Evolutionary conservation across 495 filamentous ascomycete species (phyloP), one percentile per base, ranked within the genome.

Genomic region (Xylaria venustula): DNA sequence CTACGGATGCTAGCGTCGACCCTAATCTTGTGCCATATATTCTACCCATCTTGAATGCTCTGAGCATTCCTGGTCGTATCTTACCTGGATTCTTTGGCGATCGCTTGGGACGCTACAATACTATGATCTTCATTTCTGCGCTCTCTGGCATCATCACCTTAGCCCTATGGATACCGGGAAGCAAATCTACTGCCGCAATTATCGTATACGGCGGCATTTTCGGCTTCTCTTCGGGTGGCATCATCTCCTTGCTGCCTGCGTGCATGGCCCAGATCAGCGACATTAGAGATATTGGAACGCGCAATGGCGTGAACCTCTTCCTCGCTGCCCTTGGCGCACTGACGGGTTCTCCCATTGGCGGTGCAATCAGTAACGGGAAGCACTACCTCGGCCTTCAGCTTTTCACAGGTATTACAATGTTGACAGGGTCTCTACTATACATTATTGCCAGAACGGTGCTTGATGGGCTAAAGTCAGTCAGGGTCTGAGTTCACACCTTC

Each of bases 161-260:
- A 2, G 85, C 82, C 14, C 74, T 91, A 0, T 90, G 87, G 85
- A 76, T 90, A 5, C 87, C 85, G 5, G 61, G 60, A 17, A 75
- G 73, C 1, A 75, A 73, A 1, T 73, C 73, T 25, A 86, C 85
- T 53, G 83, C 79, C 2, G 78, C 87, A 0, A 81, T 83, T 53
- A 85, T 92, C 56, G 68, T 85, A 19, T 90, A 87, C 70, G 78
- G 81, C 5, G 79, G 78, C 0, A 66, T 90, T 0, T 91, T 86
- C 67, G 89, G 89, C 7, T 89, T 91, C 67, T 77, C 80, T 20
- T 87, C 85, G 2, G 88, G 89, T 7, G 84, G 87, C 2, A 88
- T 85, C 65, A 82, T 91, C 46, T 84, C 82, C 0, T 71, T 91
- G 3, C 77, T 77, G 0, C 83, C 85, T 0, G 61, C 71, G 0